phyloP scores from a whole-genome alignment of 2,329 filamentous ascomycete species.

The Pseudogymnoascus sp. region DNA sequence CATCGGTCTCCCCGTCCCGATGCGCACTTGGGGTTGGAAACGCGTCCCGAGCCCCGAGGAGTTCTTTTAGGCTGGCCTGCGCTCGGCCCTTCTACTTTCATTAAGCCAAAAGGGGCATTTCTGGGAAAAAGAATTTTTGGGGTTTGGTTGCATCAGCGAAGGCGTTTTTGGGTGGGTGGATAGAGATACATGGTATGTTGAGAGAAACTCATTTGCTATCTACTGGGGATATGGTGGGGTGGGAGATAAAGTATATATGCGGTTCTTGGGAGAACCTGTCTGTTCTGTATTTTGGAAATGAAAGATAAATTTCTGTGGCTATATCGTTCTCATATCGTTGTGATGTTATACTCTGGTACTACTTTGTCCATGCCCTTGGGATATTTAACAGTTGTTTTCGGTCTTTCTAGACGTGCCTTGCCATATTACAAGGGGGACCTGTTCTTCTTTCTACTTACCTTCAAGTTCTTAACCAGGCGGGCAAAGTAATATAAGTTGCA shows the following conservation, averaged over 20 bases:
- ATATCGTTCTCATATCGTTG: not conserved
- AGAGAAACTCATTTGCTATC: not conserved
- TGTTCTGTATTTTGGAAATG: constrained; percentile 4
- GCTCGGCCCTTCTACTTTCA: not conserved
- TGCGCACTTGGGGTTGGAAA: constrained; percentile 41
- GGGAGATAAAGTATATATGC: not conserved
- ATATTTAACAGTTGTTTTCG: not conserved
- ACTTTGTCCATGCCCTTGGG: not conserved
- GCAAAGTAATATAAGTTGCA: not conserved
- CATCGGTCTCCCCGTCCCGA: constrained; percentile 52
- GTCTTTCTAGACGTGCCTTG: no score
- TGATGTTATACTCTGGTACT: not conserved
- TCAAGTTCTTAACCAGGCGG: not conserved
- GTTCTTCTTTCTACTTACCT: not conserved
- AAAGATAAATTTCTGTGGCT: not conserved
- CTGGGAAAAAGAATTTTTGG: not conserved
- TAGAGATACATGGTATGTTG: not conserved
- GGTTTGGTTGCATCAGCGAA: not conserved
- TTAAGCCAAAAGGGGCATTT: not conserved
- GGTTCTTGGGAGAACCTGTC: not conserved
- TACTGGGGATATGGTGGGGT: not conserved
- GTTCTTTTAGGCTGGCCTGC: not conserved
- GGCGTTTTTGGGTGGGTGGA: not conserved
- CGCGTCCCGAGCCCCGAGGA: constrained; percentile 35
- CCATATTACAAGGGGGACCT: not conserved